Percentiles rank a stretch among this genome's conserved stretches.
Conservation (phyloP, 257 asterid species). For the Solanum pennellii region DNA sequence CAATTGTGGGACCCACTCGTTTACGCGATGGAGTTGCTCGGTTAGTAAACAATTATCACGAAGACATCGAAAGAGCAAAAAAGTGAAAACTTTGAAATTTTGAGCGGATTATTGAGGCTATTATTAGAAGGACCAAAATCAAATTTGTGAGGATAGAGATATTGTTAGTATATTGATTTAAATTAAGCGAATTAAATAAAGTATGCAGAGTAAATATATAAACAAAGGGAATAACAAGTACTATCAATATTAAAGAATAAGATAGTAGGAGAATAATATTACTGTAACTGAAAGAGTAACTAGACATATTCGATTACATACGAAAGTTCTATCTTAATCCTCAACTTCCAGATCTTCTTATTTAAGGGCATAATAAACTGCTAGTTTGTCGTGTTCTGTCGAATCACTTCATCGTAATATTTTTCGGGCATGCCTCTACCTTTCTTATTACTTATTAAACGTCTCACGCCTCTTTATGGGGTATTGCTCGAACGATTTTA, state of each 20-base stretch:
- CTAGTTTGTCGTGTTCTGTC: neutral
- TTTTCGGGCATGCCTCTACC: rapidly evolving
- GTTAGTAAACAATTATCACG: neutral
- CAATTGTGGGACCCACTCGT: neutral
- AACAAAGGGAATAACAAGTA: neutral
- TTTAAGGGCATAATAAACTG: neutral
- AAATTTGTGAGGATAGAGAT: neutral
- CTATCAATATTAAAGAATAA: neutral
- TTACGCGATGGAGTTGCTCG: neutral
- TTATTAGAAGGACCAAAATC: neutral
- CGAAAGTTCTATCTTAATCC: neutral
- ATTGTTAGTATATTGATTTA: no score
- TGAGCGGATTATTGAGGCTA: neutral
- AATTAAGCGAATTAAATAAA: no score
- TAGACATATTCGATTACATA: neutral
- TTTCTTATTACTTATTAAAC: neutral
- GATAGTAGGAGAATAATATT: neutral
- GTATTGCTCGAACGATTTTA: neutral
- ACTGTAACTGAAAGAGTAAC: neutral
- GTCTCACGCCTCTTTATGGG: no score
- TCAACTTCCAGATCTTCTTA: neutral
- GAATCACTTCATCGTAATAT: neutral
- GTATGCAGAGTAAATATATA: neutral
- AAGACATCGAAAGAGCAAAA: neutral
- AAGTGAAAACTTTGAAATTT: neutral